A percentile compares a stretch with the other conserved stretches of the same genome.
phyloP scores from a whole-genome alignment of 2,329 filamentous ascomycete genomes.

The Arthrobotrys sinensis region DNA sequence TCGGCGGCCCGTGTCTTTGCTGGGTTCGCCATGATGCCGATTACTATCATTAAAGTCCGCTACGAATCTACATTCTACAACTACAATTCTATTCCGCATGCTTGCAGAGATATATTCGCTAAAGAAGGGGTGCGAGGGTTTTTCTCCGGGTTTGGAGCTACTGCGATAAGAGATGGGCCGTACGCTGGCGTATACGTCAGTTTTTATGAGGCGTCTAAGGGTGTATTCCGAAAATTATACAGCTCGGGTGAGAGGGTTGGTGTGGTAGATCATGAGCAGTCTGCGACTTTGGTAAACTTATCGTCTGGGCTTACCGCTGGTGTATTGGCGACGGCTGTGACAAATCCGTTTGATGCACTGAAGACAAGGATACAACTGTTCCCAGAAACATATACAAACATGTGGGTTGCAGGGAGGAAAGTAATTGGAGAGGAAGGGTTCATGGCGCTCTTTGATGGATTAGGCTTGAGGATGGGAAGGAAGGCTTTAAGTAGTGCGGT shows the following conservation, averaged over 20 bases:
- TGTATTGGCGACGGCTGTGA: slow-evolving; percentile 85
- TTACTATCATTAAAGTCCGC: slow-evolving; percentile 96
- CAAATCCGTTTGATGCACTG: slow-evolving; percentile 96
- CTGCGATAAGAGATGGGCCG: slow-evolving; percentile 92
- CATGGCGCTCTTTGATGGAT: slow-evolving; percentile 85
- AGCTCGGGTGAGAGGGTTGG: slow-evolving; percentile 60
- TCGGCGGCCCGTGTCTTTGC: slow-evolving; percentile 87
- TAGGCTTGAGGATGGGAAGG: slow-evolving; percentile 87
- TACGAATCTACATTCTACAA: slow-evolving; percentile 91
- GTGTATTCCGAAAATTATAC: slow-evolving; percentile 70
- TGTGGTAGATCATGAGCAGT: slow-evolving; percentile 61
- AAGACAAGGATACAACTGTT: slow-evolving; percentile 96
- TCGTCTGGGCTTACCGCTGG: slow-evolving; percentile 85
- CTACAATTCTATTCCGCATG: slow-evolving; percentile 82
- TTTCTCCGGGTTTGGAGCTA: slow-evolving; percentile 94
- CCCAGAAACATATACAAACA: slow-evolving; percentile 85
- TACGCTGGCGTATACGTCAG: slow-evolving; percentile 96
- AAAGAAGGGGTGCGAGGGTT: slow-evolving; percentile 85
- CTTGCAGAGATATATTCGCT: slow-evolving; percentile 80
- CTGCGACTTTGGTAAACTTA: slow-evolving; percentile 84
- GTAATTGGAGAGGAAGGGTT: slow-evolving; percentile 88
- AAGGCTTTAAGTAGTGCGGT: slow-evolving; percentile 95
- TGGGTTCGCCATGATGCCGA: slow-evolving; percentile 92
- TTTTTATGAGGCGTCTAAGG: slow-evolving; percentile 90
- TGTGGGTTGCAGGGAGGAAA: slow-evolving; percentile 80